Base-by-base conservation (phyloP, 306 rosid genomes). In the Sindora glabra region DNA sequence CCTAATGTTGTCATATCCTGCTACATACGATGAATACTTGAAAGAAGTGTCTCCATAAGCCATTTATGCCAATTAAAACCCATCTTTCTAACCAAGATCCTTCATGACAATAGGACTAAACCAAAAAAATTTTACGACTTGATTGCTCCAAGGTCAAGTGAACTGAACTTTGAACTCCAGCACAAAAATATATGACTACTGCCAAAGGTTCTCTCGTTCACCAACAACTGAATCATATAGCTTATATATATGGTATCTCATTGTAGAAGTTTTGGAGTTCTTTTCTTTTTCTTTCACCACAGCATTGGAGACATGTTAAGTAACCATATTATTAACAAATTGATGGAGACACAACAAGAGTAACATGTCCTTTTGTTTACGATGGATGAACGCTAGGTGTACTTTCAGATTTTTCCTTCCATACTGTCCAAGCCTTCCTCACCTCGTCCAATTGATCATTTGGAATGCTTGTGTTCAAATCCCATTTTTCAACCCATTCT, bases 401-500 rank as follows among this genome's bases (percentile, higher is more conserved):
- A 37, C 19, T 25, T 44, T 65, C 64, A 23, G 64, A 29, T 50
- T 65, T 79, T 44, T 79, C 84, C 75, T 77, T 85, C 85, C 82
- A 87, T 10, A 26, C 64, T 56, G 60, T 81, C 94, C 85, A 81
- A 42, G 89, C 95, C 17, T 63, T 73, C 67, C 90, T 82, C 52
- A 86, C 85, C 61, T 80, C 81, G 23, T 86, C 77, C 60, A 92
- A 59, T 65, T 92, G 77, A 50, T 47, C 71, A 68, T 66, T 70
- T 14, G 89, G 90, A 71, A 89, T 89, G 61, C 83, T 65, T 38
- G 95, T 89, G 77, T 76, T 44, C 34, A 63, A 67, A 68, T 89
- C 89, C 86, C 86, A 65, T 24, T 74, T 86, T 72, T 88, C 87
- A 62, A 82, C 76, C 95, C 99, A 92, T 48, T 82, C 89, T 34